Evolutionary conservation across 1,284 basidiomycete species (phyloP), one percentile per base, ranked within the genome.

Genomic region (Austroboletus niveus): DNA sequence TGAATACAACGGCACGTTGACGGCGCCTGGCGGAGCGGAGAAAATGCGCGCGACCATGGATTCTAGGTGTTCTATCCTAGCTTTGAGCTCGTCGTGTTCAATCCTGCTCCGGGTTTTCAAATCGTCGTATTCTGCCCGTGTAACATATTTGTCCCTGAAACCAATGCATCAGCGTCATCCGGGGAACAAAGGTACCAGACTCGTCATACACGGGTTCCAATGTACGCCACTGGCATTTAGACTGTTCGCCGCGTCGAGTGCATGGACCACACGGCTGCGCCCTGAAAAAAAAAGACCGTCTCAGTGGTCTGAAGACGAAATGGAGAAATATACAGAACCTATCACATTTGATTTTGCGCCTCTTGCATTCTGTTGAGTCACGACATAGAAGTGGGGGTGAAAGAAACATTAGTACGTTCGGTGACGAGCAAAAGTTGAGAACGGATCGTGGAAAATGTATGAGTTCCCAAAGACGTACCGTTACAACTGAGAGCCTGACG

Each of bases 401-500:
- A 17, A 44, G 45, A 24, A 24, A 24, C 22, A 5, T 24, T 24
- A 24, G 22, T 24, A 24, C 22, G 22, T 24, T 24, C 22, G 5
- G 22, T 24, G 22, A 24, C 22, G 22, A 24, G 22, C 5, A 5
- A 24, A 24, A 24, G 22, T 24, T 5, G 22, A 24, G 22, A 24
- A 24, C 22, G 22, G 22, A 24, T 17, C 17, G 22, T 24, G 22
- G 22, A 24, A 24, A 24, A 5, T 3, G 22, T 5, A 24, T 24
- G 22, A 5, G 22, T 24, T 24, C 1, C 12, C 41, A 55, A 55
- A 47, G 36, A 72, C 79, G 73, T 65, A 87, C 87, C 87, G 51
- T 87, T 89, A 69, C 87, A 89, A 61, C 86, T 89, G 59, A 89
- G 69, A 36, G 86, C 85, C 63, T 89, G 87, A 49, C 87, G 72